These are phyloP conservation scores for Chaetomium sp. DNA, from an alignment of 2,329 filamentous ascomycete genomes.

Conservation along the genomic window DNA sequence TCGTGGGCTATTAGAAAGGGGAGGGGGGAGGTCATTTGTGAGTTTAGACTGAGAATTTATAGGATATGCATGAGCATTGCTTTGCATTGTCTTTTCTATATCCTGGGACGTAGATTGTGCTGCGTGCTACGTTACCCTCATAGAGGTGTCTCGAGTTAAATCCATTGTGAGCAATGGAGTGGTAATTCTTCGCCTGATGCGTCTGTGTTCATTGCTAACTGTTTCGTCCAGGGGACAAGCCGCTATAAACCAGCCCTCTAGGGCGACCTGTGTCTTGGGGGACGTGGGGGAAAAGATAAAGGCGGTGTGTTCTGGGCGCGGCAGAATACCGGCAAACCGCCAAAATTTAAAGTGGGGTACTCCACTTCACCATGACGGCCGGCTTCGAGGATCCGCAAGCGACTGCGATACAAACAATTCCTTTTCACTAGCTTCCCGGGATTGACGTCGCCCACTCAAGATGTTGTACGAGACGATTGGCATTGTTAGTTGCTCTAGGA, in stretches of 20 bases:
- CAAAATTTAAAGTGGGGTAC: slow-evolving; percentile 8
- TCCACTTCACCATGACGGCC: neutral
- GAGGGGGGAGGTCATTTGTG: too few relatives aligned
- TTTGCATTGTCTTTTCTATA: too few relatives aligned
- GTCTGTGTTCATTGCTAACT: neutral
- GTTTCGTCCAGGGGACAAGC: neutral
- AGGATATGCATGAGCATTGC: too few relatives aligned
- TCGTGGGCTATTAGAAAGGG: too few relatives aligned
- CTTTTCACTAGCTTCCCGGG: neutral
- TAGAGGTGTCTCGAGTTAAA: too few relatives aligned
- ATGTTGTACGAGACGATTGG: slow-evolving; percentile 99
- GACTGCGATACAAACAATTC: neutral
- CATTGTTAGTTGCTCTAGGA: slow-evolving; percentile 55
- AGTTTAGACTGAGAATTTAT: too few relatives aligned
- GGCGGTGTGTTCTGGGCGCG: slow-evolving; percentile 12
- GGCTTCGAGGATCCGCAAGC: neutral
- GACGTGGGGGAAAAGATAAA: neutral
- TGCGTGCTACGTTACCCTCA: too few relatives aligned
- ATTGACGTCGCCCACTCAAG: slow-evolving; percentile 26
- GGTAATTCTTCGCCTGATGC: too few relatives aligned
- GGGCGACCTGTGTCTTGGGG: neutral
- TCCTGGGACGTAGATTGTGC: too few relatives aligned
- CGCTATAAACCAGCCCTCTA: neutral
- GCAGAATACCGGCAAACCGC: slow-evolving; percentile 12
- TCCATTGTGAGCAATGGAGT: too few relatives aligned